A percentile compares a stretch with the other conserved stretches of the same genome.
These are phyloP conservation scores for Elsinoe arachidis DNA, from an alignment of 2,329 filamentous ascomycete genomes.

Conservation along the genomic window DNA sequence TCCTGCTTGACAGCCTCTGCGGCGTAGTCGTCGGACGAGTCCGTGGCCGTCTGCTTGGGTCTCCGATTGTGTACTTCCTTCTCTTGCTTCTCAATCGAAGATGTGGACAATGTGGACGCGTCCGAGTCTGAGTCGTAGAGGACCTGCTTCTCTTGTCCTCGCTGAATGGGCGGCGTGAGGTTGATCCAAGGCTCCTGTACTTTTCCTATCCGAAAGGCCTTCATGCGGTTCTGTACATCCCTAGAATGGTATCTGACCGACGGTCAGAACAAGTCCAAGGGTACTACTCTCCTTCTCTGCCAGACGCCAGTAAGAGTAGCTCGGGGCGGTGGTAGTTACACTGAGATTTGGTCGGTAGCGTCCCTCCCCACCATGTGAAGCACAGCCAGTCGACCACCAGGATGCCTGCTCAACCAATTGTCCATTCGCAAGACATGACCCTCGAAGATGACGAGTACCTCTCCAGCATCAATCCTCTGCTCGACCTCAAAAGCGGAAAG, in stretches of 20 bases:
- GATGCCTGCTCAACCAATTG: conserved; percentile 51
- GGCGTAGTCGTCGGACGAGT: conserved; percentile 7
- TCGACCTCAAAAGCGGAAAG: not conserved
- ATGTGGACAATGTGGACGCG: not conserved
- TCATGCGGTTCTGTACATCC: conserved; percentile 48
- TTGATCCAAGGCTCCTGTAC: conserved; percentile 49
- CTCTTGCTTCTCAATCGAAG: conserved; percentile 8
- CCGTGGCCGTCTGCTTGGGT: not conserved
- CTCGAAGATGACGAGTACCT: conserved; percentile 49
- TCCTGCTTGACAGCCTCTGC: conserved; percentile 23
- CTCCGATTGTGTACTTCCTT: conserved; percentile 12
- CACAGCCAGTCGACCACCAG: conserved; percentile 54
- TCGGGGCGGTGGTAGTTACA: conserved; percentile 35
- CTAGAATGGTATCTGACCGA: conserved; percentile 47
- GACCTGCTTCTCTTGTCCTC: conserved; percentile 1
- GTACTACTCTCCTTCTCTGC: conserved; percentile 16
- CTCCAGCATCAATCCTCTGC: conserved; percentile 43
- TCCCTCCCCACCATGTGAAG: conserved; percentile 60
- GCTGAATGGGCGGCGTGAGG: conserved; percentile 50
- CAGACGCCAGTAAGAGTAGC: not conserved
- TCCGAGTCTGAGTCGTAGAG: not conserved
- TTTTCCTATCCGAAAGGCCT: conserved; percentile 52
- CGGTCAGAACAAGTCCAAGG: too few species aligned
- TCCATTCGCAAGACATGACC: conserved; percentile 48
- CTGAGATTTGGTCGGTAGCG: conserved; percentile 51